Conservation (phyloP, 371 early-diverging fungal species). For the Mortierella sp. region DNA sequence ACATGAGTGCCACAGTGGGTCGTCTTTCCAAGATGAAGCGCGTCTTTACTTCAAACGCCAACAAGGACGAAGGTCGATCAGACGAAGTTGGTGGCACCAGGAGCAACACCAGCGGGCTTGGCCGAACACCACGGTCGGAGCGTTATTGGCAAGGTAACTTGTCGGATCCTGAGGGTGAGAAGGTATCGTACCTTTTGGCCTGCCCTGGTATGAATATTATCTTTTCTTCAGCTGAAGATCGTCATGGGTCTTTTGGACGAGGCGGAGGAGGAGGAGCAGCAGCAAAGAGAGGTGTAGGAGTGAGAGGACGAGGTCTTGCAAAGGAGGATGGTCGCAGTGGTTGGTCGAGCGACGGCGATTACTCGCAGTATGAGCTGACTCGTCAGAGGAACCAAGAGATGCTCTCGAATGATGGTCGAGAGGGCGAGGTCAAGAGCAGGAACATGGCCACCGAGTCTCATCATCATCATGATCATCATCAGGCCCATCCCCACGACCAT, state of each 20-base stretch:
- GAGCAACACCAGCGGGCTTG: not conserved
- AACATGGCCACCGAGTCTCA: not conserved
- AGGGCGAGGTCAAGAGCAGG: constrained; percentile 9
- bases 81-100: not conserved
- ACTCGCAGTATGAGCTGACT: constrained; percentile 38
- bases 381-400: constrained; percentile 24
- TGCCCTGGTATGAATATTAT: constrained; percentile 27
- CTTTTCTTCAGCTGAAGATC: constrained; percentile 20
- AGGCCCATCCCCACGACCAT: not conserved
- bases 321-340: constrained; percentile 24
- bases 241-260: constrained; percentile 14
- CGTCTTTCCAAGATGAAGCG: constrained; percentile 44
- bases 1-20: constrained; percentile 43
- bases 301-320: constrained; percentile 3
- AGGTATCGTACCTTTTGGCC: constrained; percentile 28
- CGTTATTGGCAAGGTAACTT: constrained; percentile 27
- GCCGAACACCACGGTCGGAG: constrained; percentile 5
- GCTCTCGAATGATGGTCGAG: not conserved
- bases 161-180: constrained; percentile 26
- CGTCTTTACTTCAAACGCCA: constrained; percentile 25
- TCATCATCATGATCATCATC: not conserved
- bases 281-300: constrained; percentile 7
- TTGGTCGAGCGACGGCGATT: constrained; percentile 43
- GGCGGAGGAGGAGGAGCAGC: constrained; percentile 1
- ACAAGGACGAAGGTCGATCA: constrained; percentile 14